Evolutionary conservation across 768 basidiomycete species (phyloP), one percentile per base, ranked within the genome.

Genomic region (Hygrophorus pudorinus): DNA sequence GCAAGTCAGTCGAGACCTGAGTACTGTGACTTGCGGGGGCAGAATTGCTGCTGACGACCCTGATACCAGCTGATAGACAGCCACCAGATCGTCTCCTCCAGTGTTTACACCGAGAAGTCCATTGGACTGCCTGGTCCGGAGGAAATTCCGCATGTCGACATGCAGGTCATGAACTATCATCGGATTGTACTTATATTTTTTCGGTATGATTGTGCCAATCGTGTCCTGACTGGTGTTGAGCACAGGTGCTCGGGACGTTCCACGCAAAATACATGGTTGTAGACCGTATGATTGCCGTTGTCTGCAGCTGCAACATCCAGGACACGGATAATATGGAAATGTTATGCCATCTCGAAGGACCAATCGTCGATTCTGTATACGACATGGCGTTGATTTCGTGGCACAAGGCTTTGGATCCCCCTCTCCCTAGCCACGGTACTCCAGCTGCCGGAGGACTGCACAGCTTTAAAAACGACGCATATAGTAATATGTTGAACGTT

Each of bases 221-320:
- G 7, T 48, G 14, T 13, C 21, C n/a, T 37, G n/a, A 12, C 46
- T 16, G 4, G 17, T 7, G 12, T 21, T 21, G 24, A 24, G 4
- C 7, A 11, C 74, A 75, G 2, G 48, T 78, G 16, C 57, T 79
- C 2, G 80, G 81, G 10, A 85, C 81, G 0, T 85, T 83, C 58
- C 83, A 85, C 51, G 72, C 76, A 37, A 84, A 85, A 54, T 82
- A 75, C 53, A 65, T 83, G 61, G 64, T 85, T 34, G 75, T 83
- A 1, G 82, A 85, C 55, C 66, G 80, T n/a, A 76, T 73, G 51
- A 63, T 81, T 29, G 81, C 78, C 1, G 58, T 81, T 43, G 59
- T 85, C 42, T 78, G 79, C 56, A 73, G 71, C 40, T 82, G 82
- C 60, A 84, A 84, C 45, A 78, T 84, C 32, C 80, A 81, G 59